Conservation (phyloP, 2,329 filamentous ascomycete species). For the Lachnellula hyalina region DNA sequence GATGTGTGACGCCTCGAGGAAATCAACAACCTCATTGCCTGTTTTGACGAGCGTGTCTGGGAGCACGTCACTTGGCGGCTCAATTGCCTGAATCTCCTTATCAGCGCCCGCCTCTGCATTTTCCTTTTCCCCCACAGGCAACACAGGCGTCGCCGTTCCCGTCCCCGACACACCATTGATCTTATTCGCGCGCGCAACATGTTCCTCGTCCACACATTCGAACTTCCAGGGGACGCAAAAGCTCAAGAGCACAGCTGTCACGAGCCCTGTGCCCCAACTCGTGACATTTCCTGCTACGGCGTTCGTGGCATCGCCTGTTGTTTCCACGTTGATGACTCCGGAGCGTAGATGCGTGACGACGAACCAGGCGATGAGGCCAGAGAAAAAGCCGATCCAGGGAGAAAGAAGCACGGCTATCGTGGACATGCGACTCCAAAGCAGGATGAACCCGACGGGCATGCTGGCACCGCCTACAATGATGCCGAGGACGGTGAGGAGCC, state of each 20-base stretch:
- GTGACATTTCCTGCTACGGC: conserved; percentile 36
- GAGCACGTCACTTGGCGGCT: conserved; percentile 16
- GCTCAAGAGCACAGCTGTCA: conserved; percentile 33
- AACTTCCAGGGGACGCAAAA: conserved; percentile 32
- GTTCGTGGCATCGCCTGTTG: conserved; percentile 35
- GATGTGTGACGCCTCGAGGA: conserved; percentile 36
- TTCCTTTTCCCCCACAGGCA: neutral
- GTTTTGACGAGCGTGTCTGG: conserved; percentile 28
- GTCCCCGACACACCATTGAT: conserved; percentile 25
- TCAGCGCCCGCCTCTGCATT: conserved; percentile 7
- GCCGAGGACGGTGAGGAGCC: conserved; percentile 36
- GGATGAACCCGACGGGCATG: conserved; percentile 33
- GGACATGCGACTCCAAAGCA: conserved; percentile 37
- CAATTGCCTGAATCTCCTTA: neutral
- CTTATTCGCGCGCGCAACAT: conserved; percentile 28
- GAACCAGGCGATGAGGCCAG: conserved; percentile 35
- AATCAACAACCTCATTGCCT: conserved; percentile 39
- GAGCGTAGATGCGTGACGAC: conserved; percentile 32
- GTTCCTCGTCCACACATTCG: conserved; percentile 16
- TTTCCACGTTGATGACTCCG: conserved; percentile 33
- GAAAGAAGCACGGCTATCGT: conserved; percentile 33
- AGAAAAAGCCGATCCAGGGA: conserved; percentile 32
- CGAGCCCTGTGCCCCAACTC: conserved; percentile 32
- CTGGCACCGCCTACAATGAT: conserved; percentile 37
- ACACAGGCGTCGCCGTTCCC: conserved; percentile 1